A percentile compares a stretch with the other conserved stretches of the same genome.
phyloP scores from a whole-genome alignment of 2,329 filamentous ascomycete species.

The Talaromyces albobiverticillius region DNA sequence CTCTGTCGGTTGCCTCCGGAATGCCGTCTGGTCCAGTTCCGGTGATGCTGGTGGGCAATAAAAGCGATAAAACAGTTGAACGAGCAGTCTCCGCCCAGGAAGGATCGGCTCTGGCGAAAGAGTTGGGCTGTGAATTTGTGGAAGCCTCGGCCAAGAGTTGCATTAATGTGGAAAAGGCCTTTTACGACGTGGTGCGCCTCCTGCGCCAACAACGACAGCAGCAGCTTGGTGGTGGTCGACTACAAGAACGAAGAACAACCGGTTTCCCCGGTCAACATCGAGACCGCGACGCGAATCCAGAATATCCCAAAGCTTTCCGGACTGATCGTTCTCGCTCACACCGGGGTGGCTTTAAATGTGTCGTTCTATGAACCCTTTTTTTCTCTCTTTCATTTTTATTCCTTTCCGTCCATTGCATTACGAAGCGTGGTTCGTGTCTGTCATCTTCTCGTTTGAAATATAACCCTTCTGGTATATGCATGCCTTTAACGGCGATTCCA shows the following conservation, averaged over 20 bases:
- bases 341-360: constrained; percentile 35
- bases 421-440: constrained; percentile 14
- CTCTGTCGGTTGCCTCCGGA: constrained; percentile 37
- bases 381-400: constrained; percentile 3
- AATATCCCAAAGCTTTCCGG: constrained; percentile 39
- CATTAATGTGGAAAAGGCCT: constrained; percentile 97
- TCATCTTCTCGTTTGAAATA: constrained; percentile 8
- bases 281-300: constrained; percentile 35
- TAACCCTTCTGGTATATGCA: constrained; percentile 13
- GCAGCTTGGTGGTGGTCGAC: constrained; percentile 33
- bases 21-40: constrained; percentile 67
- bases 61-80: constrained; percentile 94
- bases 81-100: constrained; percentile 96
- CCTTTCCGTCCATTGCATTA: constrained; percentile 12
- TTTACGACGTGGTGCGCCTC: constrained; percentile 94
- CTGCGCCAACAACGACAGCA: constrained; percentile 76
- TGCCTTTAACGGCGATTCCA: constrained; percentile 9
- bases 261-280: constrained; percentile 32
- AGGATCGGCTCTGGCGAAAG: constrained; percentile 83
- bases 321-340: constrained; percentile 35
- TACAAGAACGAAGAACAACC: constrained; percentile 35
- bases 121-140: constrained; percentile 93
- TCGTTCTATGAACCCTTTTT: constrained; percentile 31
- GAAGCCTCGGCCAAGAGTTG: constrained; percentile 97
- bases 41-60: constrained; percentile 98